phyloP scores from a whole-genome alignment of 2,329 filamentous ascomycete species.

The Colletotrichum siamense region DNA sequence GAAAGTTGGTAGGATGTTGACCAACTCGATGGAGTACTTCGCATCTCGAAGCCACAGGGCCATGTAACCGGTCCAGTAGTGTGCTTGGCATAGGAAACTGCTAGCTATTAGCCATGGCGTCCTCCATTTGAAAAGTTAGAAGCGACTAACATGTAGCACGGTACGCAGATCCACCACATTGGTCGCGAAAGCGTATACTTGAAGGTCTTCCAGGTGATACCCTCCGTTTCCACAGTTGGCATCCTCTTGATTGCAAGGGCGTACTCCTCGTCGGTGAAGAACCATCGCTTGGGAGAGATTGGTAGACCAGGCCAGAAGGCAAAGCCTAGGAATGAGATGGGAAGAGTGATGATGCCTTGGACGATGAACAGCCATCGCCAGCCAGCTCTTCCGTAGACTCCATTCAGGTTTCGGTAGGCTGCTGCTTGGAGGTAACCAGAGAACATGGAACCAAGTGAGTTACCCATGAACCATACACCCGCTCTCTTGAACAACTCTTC shows the following conservation, averaged over 20 bases:
- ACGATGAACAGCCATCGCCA: slow-evolving; percentile 48
- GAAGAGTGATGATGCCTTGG: slow-evolving; percentile 34
- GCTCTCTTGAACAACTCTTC: slow-evolving; percentile 53
- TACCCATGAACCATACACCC: slow-evolving; percentile 53
- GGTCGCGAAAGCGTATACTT: slow-evolving; percentile 25
- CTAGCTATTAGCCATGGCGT: neutral
- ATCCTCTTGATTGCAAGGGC: slow-evolving; percentile 29
- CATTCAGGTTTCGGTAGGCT: slow-evolving; percentile 57
- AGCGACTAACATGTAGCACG: slow-evolving; percentile 21
- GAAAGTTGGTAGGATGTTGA: slow-evolving; percentile 27
- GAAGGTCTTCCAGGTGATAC: slow-evolving; percentile 27
- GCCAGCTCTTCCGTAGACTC: slow-evolving; percentile 44
- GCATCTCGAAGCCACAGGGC: slow-evolving; percentile 21
- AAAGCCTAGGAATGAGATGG: slow-evolving; percentile 23
- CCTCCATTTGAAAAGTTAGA: fast-evolving
- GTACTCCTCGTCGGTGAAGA: slow-evolving; percentile 32
- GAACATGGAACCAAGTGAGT: slow-evolving; percentile 59
- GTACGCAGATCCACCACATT: slow-evolving; percentile 28
- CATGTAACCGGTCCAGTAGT: slow-evolving; percentile 28
- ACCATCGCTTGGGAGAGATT: slow-evolving; percentile 31
- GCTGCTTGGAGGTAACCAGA: slow-evolving; percentile 62
- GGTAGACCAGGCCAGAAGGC: slow-evolving; percentile 41
- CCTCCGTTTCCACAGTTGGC: slow-evolving; percentile 24
- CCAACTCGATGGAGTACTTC: slow-evolving; percentile 17
- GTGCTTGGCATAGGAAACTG: slow-evolving; percentile 26